phyloP scores from a whole-genome alignment of 352 stramenopile genomes.

The Phytopythium aichiense region DNA sequence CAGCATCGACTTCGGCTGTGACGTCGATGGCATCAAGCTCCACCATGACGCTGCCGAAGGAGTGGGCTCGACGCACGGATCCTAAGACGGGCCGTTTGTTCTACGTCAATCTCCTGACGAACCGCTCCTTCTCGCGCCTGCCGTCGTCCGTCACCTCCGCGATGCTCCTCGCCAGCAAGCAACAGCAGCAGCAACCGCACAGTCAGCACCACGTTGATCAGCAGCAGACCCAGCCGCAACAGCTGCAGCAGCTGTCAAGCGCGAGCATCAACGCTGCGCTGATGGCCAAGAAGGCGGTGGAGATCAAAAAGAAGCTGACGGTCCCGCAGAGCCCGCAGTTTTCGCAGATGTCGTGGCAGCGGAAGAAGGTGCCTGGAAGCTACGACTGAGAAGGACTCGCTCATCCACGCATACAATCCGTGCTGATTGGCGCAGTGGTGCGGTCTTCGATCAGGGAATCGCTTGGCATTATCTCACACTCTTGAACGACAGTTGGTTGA shows the following conservation, averaged over 20 bases:
- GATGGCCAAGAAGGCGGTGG: constrained; percentile 9
- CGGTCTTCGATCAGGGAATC: neutral
- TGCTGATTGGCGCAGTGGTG: neutral
- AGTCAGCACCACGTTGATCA: constrained; percentile 5
- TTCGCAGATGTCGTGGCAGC: constrained; percentile 83
- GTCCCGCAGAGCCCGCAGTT: constrained; percentile 72
- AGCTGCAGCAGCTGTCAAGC: neutral
- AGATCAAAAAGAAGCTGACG: constrained; percentile 42
- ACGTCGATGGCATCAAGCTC: constrained; percentile 11
- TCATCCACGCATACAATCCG: neutral
- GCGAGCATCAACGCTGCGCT: constrained; percentile 3
- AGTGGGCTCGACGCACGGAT: constrained; percentile 74
- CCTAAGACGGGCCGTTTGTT: constrained; percentile 75
- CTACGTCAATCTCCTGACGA: constrained; percentile 83
- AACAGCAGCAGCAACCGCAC: constrained; percentile 16
- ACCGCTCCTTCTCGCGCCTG: constrained; percentile 75
- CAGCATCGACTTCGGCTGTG: neutral
- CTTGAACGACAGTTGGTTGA: neutral
- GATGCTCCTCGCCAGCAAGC: constrained; percentile 44
- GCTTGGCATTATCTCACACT: neutral
- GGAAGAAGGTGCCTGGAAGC: constrained; percentile 37
- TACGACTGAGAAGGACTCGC: constrained; percentile 21
- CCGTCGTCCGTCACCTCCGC: constrained; percentile 66
- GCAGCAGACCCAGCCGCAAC: constrained; percentile 2
- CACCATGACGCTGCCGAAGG: constrained; percentile 52